Evolutionary conservation across 2,329 filamentous ascomycete genomes (phyloP).

Genomic region (Fusarium ambrosium): DNA sequence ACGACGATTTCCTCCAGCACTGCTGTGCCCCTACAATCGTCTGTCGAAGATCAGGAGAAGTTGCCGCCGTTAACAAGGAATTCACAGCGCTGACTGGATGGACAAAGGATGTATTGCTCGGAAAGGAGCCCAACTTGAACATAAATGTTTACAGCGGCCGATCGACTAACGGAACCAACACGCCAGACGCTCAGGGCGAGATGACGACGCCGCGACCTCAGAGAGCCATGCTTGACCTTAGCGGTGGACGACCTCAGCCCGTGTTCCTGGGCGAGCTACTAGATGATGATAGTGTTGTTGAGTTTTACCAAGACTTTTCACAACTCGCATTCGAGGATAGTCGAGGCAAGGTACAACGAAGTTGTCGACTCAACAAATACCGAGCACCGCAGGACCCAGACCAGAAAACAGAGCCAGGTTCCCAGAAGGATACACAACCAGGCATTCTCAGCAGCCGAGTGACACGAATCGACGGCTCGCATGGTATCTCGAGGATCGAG

Average conservation of each 20-base stretch:
- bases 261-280: conserved; percentile 94
- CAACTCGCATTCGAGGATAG: conserved; percentile 93
- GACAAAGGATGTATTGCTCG: conserved; percentile 89
- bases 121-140: conserved; percentile 89
- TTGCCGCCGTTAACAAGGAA: conserved; percentile 96
- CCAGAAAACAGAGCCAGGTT: conserved; percentile 52
- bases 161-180: conserved; percentile 59
- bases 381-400: conserved; percentile 76
- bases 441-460: conserved; percentile 71
- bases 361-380: conserved; percentile 91
- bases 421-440: conserved; percentile 59
- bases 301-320: conserved; percentile 97
- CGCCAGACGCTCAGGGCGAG: conserved; percentile 54
- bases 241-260: conserved; percentile 73
- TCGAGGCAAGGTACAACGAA: conserved; percentile 84
- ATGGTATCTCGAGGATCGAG: conserved; percentile 85
- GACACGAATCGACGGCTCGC: conserved; percentile 76
- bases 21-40: conserved; percentile 93
- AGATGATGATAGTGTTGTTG: conserved; percentile 91
- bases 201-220: conserved; percentile 66
- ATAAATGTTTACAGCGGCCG: conserved; percentile 70
- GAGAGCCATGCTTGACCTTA: conserved; percentile 58
- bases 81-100: conserved; percentile 97
- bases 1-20: conserved; percentile 91
- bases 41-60: conserved; percentile 90